Conservation (phyloP, 2,329 filamentous ascomycete species). For the Xylariaceae sp. region DNA sequence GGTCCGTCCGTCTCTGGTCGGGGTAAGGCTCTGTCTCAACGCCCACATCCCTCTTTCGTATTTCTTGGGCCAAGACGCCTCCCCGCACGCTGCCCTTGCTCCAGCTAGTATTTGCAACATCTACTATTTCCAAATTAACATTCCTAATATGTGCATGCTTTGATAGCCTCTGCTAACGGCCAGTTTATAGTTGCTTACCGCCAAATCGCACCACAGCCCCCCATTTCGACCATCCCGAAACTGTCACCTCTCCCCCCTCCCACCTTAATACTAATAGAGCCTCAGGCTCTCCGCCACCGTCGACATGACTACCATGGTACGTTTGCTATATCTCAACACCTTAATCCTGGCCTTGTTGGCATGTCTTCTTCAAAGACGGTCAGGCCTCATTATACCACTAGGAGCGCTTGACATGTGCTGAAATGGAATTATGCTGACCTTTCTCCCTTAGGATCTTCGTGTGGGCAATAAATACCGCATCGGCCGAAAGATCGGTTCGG, state of each 20-base stretch:
- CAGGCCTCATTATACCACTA: no score
- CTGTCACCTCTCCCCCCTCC: not conserved
- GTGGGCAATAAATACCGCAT: constrained; percentile 99
- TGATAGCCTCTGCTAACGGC: no score
- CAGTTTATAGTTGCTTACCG: no score
- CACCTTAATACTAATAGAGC: not conserved
- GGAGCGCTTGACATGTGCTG: constrained; percentile 5
- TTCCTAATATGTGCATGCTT: no score
- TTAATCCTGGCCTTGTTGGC: not conserved
- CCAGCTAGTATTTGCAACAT: not conserved
- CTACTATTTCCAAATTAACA: no score
- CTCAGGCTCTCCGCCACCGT: constrained; percentile 4
- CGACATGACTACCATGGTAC: constrained; percentile 35
- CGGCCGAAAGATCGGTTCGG: constrained; percentile 97
- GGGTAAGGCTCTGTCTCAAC: constrained; percentile 8
- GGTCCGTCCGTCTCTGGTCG: not conserved
- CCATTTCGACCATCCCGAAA: no score
- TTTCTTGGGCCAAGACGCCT: not conserved
- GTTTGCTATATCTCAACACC: no score
- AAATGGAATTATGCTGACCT: constrained; percentile 12
- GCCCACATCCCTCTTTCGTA: no score
- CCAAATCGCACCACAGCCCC: no score
- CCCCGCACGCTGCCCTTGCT: not conserved
- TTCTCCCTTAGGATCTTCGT: constrained; percentile 72
- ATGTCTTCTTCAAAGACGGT: no score